phyloP scores from a whole-genome alignment of 768 basidiomycete species.

The Suillus hirtellus region DNA sequence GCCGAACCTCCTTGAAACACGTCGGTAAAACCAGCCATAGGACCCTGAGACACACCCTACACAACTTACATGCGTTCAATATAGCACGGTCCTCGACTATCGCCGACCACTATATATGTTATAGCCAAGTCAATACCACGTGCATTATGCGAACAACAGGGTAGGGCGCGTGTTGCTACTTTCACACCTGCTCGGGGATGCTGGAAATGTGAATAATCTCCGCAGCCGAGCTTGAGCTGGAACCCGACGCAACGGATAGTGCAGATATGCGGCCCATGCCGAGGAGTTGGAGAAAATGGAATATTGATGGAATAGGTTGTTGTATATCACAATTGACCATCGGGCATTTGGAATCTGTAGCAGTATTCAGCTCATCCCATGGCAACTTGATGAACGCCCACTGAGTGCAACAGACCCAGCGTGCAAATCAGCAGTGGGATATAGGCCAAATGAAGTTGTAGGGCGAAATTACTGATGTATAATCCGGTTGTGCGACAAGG shows the following conservation, averaged over 20 bases:
- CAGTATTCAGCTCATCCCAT: slow-evolving; percentile 9
- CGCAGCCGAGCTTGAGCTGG: too few species aligned
- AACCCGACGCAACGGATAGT: too few species aligned
- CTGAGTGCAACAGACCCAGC: slow-evolving; percentile 35
- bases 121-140: not conserved
- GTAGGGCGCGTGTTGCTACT: too few species aligned
- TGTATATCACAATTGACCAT: slow-evolving; percentile 13
- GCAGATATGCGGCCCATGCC: slow-evolving; percentile 19
- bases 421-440: slow-evolving; percentile 38
- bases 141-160: too few species aligned
- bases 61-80: not conserved
- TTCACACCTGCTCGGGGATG: too few species aligned
- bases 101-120: not conserved
- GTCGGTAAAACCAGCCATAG: not conserved
- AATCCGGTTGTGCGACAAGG: too few species aligned
- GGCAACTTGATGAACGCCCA: slow-evolving; percentile 26
- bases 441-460: slow-evolving; percentile 33
- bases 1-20: not conserved
- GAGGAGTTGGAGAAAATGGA: slow-evolving; percentile 27
- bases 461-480: too few species aligned
- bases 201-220: too few species aligned
- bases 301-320: slow-evolving; percentile 16
- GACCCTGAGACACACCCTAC: too few species aligned
- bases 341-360: slow-evolving; percentile 32
- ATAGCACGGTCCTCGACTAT: not conserved